Evolutionary conservation across 108 stramenopile species (phyloP), one percentile per base, ranked within the genome.

Genomic region (Fragilaria crotonensis): DNA sequence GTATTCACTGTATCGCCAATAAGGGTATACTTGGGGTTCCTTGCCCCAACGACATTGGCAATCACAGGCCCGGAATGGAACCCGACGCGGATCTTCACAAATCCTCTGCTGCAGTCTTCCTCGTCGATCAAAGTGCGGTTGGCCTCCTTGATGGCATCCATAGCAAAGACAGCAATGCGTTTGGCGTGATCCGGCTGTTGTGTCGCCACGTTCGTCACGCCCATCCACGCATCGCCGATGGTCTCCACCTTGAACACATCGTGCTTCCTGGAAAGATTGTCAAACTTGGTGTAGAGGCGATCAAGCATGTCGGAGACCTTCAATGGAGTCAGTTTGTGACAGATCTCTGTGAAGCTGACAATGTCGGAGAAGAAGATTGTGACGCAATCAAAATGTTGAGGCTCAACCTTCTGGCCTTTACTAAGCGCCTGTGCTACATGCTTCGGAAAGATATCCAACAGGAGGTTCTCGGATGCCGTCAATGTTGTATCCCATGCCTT

Each of bases 1-100:
- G 79, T 78, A 56, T 86, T 90, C 5, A 90, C 89, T 5, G 89
- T 75, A 50, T 90, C 89, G 19, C 89, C 89, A 80, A 90, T 85
- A 21, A 87, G 49, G 47, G 79, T 73, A 63, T 77, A 85, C 17
- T 73, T 64, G 19, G 65, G 67, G 48, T 74, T 82, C 14, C 63
- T 55, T 25, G 69, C 59, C 0, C 84, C 76, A 2, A 86, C 67
- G 2, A 86, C 81, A 54, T 68, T 59, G 0, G 81, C 84, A 1
- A 82, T 78, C 20, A 80, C 63, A 17, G 84, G 78, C 25, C 84
- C 84, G 47, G 59, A 60, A 32, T 83, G 73, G 0, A 87, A 28
- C 0, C 87, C 87, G 5, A 78, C 77, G 27, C 83, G 71, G 33
- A 80, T 75, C 11, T 69, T 45, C 14, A 88, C 56, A 21, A 29